Base-by-base conservation (phyloP, 2,329 filamentous ascomycete species). In the Teratosphaeria viscida region DNA sequence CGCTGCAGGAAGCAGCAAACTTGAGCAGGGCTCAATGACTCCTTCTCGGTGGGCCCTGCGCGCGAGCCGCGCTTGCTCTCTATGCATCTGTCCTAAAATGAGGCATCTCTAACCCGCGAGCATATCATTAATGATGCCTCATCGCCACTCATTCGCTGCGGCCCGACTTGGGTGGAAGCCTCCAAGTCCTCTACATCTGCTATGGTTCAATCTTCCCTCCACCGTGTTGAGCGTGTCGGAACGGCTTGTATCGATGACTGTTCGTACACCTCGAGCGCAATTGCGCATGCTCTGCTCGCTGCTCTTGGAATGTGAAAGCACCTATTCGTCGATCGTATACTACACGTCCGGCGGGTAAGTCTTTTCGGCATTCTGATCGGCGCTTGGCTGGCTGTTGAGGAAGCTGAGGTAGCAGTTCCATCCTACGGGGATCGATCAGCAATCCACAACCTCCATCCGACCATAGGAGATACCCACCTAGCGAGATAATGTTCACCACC, bases 401-500 rank as follows among this genome's bases (percentile, higher is more conserved):
- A 79, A 77, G 68, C 80, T 82, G 59, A 84, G 72, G 67, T 82
- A 79, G 72, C 81, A 84, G 70, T 83, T 83, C 81, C 81, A 83
- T 59, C 80, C 80, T 82, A 55, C 8, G 14, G 29, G 37, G 26
- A 43, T 58, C 52, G 53, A n/a, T 37, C 43, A n/a, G 19, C 35
- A 49, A 6, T 19, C 27, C 29, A 32, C 29, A 7, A 2, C 37
- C 12, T 43, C 16, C 16, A 14, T 43, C 37, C 12, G 5, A 14
- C 16, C 37, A 53, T 14, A 16, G 23, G 7, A n/a, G 10, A 54
- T 12, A 76, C 80, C 70, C 69, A 85, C 85, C 85, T 66, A 89
- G 75, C 61, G 82, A 89, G 58, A 96, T 80, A 56, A 95, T 74
- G 70, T 96, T 96, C 67, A 95, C 92, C 62, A 95, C 86, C 67